Conservation (phyloP, 257 asterid genomes). For the Pogostemon cablin region DNA sequence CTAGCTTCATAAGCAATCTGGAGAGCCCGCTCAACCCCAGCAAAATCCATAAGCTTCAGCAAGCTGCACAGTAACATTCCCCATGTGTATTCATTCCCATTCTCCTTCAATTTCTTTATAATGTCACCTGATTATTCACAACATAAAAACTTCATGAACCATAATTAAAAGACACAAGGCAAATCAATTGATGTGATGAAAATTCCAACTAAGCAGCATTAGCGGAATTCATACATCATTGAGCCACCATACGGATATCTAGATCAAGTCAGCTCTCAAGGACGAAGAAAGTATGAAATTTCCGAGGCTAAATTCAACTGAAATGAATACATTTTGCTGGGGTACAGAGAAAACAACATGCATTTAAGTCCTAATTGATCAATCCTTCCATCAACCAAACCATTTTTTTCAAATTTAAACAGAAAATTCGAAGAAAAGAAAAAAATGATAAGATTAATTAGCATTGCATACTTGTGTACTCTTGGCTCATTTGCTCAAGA, state of each 20-base stretch:
- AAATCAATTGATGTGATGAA: background rate
- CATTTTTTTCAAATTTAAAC: background rate
- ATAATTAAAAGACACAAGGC: background rate
- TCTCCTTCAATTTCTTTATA: conserved; percentile 83
- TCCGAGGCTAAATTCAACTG: conserved; percentile 9
- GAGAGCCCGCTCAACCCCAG: conserved; percentile 98
- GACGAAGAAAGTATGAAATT: conserved; percentile 13
- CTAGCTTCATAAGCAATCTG: conserved; percentile 98
- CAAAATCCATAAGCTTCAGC: conserved; percentile 97
- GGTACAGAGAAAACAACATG: background rate
- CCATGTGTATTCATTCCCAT: conserved; percentile 78
- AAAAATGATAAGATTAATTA: background rate
- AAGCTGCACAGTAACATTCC: conserved; percentile 90
- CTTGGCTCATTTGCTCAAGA: conserved; percentile 72
- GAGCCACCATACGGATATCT: conserved; percentile 2
- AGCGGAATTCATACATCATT: background rate
- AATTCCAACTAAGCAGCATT: background rate
- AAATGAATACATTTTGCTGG: background rate
- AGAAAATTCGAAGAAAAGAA: background rate
- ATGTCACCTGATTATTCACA: conserved; percentile 70
- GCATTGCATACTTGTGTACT: conserved; percentile 73
- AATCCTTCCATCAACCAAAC: conserved; percentile 11
- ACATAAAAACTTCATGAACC: conserved; percentile 11
- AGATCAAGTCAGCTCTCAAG: conserved; percentile 17
- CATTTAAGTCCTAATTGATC: background rate